Evolutionary conservation across 139 green algal genomes (phyloP), one percentile per base, ranked within the genome.

Genomic region (Haematococcus sp.): DNA sequence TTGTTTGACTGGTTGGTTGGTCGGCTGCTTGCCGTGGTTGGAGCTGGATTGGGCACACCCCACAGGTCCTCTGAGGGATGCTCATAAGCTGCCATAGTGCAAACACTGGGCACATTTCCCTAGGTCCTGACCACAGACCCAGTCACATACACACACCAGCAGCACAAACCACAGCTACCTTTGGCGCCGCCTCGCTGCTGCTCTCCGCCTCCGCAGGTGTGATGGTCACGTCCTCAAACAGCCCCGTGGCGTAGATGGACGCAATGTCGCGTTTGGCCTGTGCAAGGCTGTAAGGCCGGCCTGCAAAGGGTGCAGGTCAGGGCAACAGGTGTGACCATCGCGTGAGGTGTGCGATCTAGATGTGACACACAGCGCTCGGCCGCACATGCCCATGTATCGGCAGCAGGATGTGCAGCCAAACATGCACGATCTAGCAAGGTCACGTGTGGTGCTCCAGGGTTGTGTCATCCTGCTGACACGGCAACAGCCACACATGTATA

Each of bases 141-240:
- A n/a, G n/a, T n/a, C n/a, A n/a, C n/a, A n/a, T n/a, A n/a, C 54
- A 68, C 27, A 56, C 32, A 30, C 23, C 19, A 52, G 13, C 61
- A 13, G 7, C 32, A 28, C 22, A 13, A 68, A 7, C 28, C 25
- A 44, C 17, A 44, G 25, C 28, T 66, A 86, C 84, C 75, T 89
- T 88, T 20, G 88, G 88, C 0, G 71, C 23, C n/a, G 70, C 35
- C 56, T 87, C 75, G 31, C 84, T 93, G 54, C 78, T 88, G 69
- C 88, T 86, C 28, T 93, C 86, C n/a, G 90, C 84, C n/a, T 94
- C 87, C 44, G 90, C 74, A 0, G 92, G 92, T 31, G 91, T 63
- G 51, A 98, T 91, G 72, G 90, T 94, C 49, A 98, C 93, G 75
- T 98, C 94, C 56, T 98, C 94, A 81, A 97, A 97, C 40, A 98